A percentile compares a stretch with the other conserved stretches of the same genome.
Evolutionary conservation across 495 filamentous ascomycete species (phyloP).

Genomic region (Chlorociboria aeruginascens): DNA sequence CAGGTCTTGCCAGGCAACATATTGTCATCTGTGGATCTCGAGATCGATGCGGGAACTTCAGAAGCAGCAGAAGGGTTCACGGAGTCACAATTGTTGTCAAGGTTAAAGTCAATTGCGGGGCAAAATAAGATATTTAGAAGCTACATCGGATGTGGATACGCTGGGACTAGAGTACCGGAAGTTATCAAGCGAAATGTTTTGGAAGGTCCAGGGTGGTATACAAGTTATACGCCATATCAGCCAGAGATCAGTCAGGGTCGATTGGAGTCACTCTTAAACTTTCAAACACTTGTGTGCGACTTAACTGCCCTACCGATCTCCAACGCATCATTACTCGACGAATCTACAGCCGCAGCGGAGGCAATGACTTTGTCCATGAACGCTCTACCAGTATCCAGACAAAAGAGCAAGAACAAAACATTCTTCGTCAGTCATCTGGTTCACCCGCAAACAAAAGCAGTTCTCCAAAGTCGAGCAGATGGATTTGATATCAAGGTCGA

Average conservation of each 20-base stretch:
- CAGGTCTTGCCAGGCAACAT: slow-evolving; percentile 80
- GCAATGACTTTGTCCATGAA: slow-evolving; percentile 94
- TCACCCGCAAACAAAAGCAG: slow-evolving; percentile 83
- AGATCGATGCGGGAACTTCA: slow-evolving; percentile 30
- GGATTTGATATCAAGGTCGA: slow-evolving; percentile 82
- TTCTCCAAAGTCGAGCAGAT: slow-evolving; percentile 78
- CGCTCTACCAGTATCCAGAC: slow-evolving; percentile 55
- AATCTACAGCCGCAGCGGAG: slow-evolving; percentile 89
- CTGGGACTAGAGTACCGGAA: slow-evolving; percentile 71
- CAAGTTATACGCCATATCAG: slow-evolving; percentile 97
- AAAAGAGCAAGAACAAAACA: slow-evolving; percentile 64
- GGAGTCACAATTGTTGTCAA: slow-evolving; percentile 56
- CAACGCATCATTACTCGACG: slow-evolving; percentile 90
- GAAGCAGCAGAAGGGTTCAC: slow-evolving; percentile 43
- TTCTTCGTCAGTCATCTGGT: slow-evolving; percentile 75
- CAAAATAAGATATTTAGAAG: slow-evolving; percentile 49
- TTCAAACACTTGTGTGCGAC: slow-evolving; percentile 89
- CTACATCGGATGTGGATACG: slow-evolving; percentile 85
- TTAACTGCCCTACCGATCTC: slow-evolving; percentile 81
- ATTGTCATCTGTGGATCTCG: slow-evolving; percentile 52
- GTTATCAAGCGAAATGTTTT: slow-evolving; percentile 93
- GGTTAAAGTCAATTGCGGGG: slow-evolving; percentile 49
- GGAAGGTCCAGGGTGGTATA: slow-evolving; percentile 96
- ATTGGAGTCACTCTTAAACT: slow-evolving; percentile 89
- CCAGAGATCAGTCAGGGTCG: slow-evolving; percentile 96